Evolutionary conservation across 2,329 filamentous ascomycete species (phyloP), one percentile per base, ranked within the genome.

Genomic region (Aspergillus vadensis): DNA sequence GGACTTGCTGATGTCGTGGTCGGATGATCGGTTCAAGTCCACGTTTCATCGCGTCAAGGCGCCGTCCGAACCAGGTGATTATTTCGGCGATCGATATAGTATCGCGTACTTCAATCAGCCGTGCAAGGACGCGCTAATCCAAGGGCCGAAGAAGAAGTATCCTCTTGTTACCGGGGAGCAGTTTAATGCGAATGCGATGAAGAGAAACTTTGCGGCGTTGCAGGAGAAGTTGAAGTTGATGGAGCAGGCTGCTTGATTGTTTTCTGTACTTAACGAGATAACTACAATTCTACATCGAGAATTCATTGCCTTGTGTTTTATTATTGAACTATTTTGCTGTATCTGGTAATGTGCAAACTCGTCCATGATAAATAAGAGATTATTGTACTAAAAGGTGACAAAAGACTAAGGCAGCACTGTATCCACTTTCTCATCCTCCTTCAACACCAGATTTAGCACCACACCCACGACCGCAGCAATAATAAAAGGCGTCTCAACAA

Each of bases 61-160:
- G 1, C 86, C 86, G 0, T 79, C 74, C 27, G 83, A 87, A 65
- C 76, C 77, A 0, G 78, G 76, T 2, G 79, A 82, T 49, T 86
- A 82, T 69, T 88, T 82, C 66, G 85, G 85, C 5, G 81, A 83
- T 65, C 79, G 86, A 44, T 89, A 87, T 70, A 87, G 84, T 70
- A 85, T 89, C 69, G 86, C 86, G 7, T 89, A 84, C 67, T 88
- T 88, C 73, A 88, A 88, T 65, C 86, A 88, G 74, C 85, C 86
- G 0, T 83, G 82, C 70, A 82, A 80, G 58, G 83, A 86, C 70
- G 81, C 81, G 9, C 69, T 79, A 63, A 86, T 88, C 41, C 85
- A 88, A 68, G 87, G 86, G 0, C 86, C 85, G 2, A 52, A 74
- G 70, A 85, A 85, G 74, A 89, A 88, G 73, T 89, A 88, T 72